Evolutionary conservation across 1,139 yeast species (phyloP).

Genomic region (Yamadazyma epiphylla): DNA sequence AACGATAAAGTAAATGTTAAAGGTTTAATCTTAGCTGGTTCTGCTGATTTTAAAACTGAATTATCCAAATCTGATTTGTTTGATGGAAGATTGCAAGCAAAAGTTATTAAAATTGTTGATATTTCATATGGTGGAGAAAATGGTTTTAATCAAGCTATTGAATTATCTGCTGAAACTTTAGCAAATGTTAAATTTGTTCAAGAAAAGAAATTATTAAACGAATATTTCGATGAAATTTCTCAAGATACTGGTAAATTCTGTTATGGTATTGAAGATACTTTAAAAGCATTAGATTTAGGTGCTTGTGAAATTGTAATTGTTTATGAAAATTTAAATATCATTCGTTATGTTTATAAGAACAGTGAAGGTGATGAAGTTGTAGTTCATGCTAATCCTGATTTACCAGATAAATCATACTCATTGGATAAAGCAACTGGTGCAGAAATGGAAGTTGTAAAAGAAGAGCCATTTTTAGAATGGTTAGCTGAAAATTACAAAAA

Average conservation of each 20-base stretch:
- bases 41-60: conserved; percentile 97
- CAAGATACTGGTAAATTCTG: conserved; percentile 97
- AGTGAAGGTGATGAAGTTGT: conserved; percentile 75
- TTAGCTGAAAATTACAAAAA: conserved; percentile 92
- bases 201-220: conserved; percentile 90
- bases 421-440: conserved; percentile 81
- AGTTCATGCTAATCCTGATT: conserved; percentile 68
- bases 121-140: conserved; percentile 98
- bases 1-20: conserved; percentile 90
- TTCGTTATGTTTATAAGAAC: conserved; percentile 83
- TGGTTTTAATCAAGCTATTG: conserved; percentile 98
- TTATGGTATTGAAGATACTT: conserved; percentile 94
- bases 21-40: conserved; percentile 95
- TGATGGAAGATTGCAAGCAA: conserved; percentile 82
- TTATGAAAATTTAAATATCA: conserved; percentile 81
- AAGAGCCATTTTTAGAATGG: conserved; percentile 90
- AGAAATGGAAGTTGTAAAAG: conserved; percentile 83
- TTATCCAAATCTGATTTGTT: conserved; percentile 89
- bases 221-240: conserved; percentile 93
- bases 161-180: conserved; percentile 91
- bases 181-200: conserved; percentile 96
- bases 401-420: conserved; percentile 73
- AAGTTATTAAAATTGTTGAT: conserved; percentile 89
- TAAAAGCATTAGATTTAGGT: conserved; percentile 93
- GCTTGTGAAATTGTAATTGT: conserved; percentile 92